Base-by-base conservation (phyloP, 2,329 filamentous ascomycete genomes). In the Simplicillium aogashimaense region DNA sequence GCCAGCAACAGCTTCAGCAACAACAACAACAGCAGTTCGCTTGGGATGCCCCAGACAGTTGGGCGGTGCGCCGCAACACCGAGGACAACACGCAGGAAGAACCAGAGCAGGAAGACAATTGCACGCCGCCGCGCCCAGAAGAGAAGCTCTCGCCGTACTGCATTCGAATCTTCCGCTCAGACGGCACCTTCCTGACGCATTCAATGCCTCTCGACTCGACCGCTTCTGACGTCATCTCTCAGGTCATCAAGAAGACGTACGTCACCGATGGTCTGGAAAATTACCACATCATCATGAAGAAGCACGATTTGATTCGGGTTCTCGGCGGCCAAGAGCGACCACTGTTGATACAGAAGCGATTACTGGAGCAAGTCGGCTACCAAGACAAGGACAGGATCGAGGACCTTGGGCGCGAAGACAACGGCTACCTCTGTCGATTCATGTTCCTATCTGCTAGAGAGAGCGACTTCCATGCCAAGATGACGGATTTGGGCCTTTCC, bases 41-140 rank as follows among this genome's bases (percentile, higher is more conserved):
- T 5, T 98, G 90, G 90, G 86, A 94, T 58, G 89, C 89, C 3
- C 90, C 92, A 1, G 90, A 97, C 59, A 95, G 89, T 57, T 98
- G 92, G 92, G 88, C 86, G 38, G 90, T 97, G 18, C 86, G 85
- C 50, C 81, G 79, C 44, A 71, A 71, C 35, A 76, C 75, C 7
- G 81, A 87, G 49, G 83, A 86, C 40, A 74, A 73, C 45, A 66
- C 71, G n/a, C 54, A 57, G 48, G 73, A 67, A 50, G 64, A 57
- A 4, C 65, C 69, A 2, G 83, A 87, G 42, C 66, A 75, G 12
- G 83, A 88, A 46, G 83, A 90, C 40, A 67, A 73, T 20, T 80
- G 77, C 36, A 74, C 76, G 38, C 72, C 78, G n/a, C 70, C 77
- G 7, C 76, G 77, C 37, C 75, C 81, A 2, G 84, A 90, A 41